Percentiles rank a stretch among this genome's conserved stretches.
Evolutionary conservation across 352 stramenopile species (phyloP).

Genomic region (Pilasporangium apinafurcum): DNA sequence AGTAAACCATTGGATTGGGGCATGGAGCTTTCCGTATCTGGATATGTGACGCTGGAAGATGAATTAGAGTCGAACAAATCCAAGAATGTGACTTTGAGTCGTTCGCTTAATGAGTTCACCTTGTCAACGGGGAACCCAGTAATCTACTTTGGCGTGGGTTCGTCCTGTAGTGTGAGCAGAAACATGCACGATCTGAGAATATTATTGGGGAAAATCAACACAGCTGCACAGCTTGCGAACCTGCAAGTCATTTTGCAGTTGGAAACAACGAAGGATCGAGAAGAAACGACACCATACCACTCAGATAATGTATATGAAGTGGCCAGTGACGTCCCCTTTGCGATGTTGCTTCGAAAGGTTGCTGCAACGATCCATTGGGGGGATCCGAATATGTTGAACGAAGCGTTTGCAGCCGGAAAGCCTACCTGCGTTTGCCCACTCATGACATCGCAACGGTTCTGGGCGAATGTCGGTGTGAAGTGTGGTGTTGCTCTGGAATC

Average conservation of each 20-base stretch:
- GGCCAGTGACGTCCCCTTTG: slow-evolving; percentile 35
- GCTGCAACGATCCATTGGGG: slow-evolving; percentile 68
- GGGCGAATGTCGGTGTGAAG: slow-evolving; percentile 54
- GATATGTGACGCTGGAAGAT: slow-evolving; percentile 16
- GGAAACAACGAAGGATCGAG: slow-evolving; percentile 1
- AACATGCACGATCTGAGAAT: neutral
- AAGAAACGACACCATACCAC: slow-evolving; percentile 23
- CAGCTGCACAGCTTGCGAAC: slow-evolving; percentile 18
- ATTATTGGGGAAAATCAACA: slow-evolving; percentile 14
- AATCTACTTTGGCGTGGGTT: slow-evolving; percentile 26
- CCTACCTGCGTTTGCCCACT: slow-evolving; percentile 83
- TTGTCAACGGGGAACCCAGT: slow-evolving; percentile 17
- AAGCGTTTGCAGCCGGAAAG: slow-evolving; percentile 69
- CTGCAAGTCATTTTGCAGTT: slow-evolving; percentile 58
- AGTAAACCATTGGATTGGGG: slow-evolving; percentile 33
- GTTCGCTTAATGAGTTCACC: slow-evolving; percentile 26
- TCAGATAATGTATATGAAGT: slow-evolving; percentile 18
- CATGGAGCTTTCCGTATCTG: slow-evolving; percentile 26
- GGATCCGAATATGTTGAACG: slow-evolving; percentile 65
- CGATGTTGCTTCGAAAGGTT: slow-evolving; percentile 75
- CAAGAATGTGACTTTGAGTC: slow-evolving; percentile 16
- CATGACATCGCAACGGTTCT: slow-evolving; percentile 86
- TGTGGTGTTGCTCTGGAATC: slow-evolving; percentile 56
- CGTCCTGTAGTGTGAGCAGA: neutral
- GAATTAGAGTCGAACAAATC: slow-evolving; percentile 21